These are phyloP conservation scores for Hyaloscypha bicolor DNA, from an alignment of 495 filamentous ascomycete genomes.

Conservation along the genomic window DNA sequence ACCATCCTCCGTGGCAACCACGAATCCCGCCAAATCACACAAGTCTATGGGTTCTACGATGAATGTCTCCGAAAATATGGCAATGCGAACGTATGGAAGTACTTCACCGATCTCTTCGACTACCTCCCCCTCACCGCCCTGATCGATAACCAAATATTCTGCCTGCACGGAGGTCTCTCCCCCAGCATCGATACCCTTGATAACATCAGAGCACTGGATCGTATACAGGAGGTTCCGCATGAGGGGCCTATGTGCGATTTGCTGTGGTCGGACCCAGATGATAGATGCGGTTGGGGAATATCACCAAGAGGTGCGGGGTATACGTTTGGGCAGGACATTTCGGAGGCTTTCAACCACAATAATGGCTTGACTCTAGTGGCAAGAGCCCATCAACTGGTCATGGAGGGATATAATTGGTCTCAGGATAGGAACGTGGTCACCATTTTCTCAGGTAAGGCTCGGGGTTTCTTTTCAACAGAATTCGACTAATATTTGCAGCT, in stretches of 20 bases:
- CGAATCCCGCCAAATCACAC: slow-evolving; percentile 95
- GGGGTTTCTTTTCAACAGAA: not conserved
- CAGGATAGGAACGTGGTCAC: slow-evolving; percentile 94
- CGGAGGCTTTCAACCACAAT: slow-evolving; percentile 99
- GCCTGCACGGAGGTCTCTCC: slow-evolving; percentile 93
- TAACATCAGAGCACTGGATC: slow-evolving; percentile 93
- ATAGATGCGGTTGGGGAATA: slow-evolving; percentile 98
- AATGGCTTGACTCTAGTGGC: slow-evolving; percentile 96
- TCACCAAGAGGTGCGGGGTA: slow-evolving; percentile 96
- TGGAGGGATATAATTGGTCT: slow-evolving; percentile 99
- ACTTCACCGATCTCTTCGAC: slow-evolving; percentile 98
- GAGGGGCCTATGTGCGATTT: slow-evolving; percentile 99
- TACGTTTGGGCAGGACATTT: slow-evolving; percentile 99
- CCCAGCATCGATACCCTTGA: slow-evolving; percentile 98
- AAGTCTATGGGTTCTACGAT: slow-evolving; percentile 98
- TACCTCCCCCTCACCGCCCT: slow-evolving; percentile 97
- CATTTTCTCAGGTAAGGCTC: slow-evolving; percentile 73
- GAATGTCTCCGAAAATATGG: slow-evolving; percentile 97
- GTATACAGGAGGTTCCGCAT: slow-evolving; percentile 97
- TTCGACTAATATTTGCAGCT: slow-evolving; percentile 61
- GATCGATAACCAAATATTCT: slow-evolving; percentile 99
- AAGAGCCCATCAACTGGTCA: slow-evolving; percentile 96
- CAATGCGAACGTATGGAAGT: slow-evolving; percentile 99
- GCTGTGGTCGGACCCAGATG: slow-evolving; percentile 97
- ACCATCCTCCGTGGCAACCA: slow-evolving; percentile 97